Base-by-base conservation (phyloP, 169 alveolate genomes). In the Theileria sp. region DNA sequence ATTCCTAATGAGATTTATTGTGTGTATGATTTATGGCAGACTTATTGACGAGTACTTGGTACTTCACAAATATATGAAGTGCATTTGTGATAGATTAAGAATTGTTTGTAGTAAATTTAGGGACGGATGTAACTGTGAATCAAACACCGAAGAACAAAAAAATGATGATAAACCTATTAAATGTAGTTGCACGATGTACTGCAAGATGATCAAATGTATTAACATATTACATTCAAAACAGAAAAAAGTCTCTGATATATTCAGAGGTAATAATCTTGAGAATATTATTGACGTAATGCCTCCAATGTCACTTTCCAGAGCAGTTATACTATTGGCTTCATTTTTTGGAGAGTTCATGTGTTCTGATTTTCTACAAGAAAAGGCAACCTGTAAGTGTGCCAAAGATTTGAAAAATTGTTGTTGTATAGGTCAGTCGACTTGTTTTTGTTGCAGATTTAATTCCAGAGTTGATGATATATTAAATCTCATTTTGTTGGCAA, bases 401-500 rank as follows among this genome's bases (percentile, higher is more conserved):
- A 15, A 66, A 36, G 60, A 66, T 66, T 19, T 21, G 34, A 66
- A 66, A 66, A 54, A 71, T n/a, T 71, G 68, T 61, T 71, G 74
- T 28, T 38, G 75, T 8, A 38, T 38, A 19, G 54, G 75, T 0
- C 32, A 36, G 44, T 25, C 32, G 30, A 21, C 62, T 1, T 66
- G 75, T 25, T 38, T 19, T 36, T 71, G 79, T 26, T 32, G 56
- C 74, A 71, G 56, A 26, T 71, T 3, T 61, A 71, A 38, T 58
- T 32, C 75, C 23, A 71, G 56, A 54, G 44, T 71, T 28, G 79
- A 71, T 26, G 79, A 71, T 71, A 58, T 71, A 8, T 19, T 71
- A 9, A 71, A 2, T 51, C 56, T 71, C 26, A n/a, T 71, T 23
- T 1, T 62, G 17, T 28, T 21, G 56, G 79, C 62, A 3, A 19